phyloP scores from a whole-genome alignment of 2,329 filamentous ascomycete genomes.

The Pyrenophora teres region DNA sequence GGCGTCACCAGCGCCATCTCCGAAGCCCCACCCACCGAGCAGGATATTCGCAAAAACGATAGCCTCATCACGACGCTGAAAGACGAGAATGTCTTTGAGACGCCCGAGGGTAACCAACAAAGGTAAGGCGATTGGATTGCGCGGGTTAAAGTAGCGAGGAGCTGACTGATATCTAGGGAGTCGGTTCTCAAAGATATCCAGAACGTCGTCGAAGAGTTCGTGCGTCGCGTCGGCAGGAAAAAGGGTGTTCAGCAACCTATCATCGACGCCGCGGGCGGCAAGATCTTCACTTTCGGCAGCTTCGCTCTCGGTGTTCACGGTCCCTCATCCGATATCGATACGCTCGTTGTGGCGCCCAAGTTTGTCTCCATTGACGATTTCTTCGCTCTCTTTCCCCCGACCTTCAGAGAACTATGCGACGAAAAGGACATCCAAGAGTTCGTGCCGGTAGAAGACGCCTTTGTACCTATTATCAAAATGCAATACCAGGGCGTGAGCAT shows the following conservation, averaged over 20 bases:
- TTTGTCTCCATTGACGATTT: conserved; percentile 90
- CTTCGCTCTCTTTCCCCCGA: conserved; percentile 82
- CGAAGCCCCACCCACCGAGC: conserved; percentile 71
- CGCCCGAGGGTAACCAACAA: conserved; percentile 77
- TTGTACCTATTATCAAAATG: conserved; percentile 97
- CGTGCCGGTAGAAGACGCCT: conserved; percentile 84
- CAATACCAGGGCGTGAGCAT: conserved; percentile 90
- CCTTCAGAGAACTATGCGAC: conserved; percentile 76
- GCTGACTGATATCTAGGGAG: conserved; percentile 56
- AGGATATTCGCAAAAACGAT: conserved; percentile 77
- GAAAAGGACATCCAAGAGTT: conserved; percentile 82
- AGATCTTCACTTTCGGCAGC: conserved; percentile 95
- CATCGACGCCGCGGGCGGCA: conserved; percentile 83
- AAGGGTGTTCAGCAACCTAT: conserved; percentile 76
- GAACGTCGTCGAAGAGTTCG: conserved; percentile 81
- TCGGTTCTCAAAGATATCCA: conserved; percentile 78
- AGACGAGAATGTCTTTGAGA: conserved; percentile 89
- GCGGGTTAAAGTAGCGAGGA: not conserved
- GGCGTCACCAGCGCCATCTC: conserved; percentile 89
- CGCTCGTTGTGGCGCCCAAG: conserved; percentile 87
- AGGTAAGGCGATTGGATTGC: conserved; percentile 58
- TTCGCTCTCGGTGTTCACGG: conserved; percentile 93
- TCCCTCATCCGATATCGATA: conserved; percentile 96
- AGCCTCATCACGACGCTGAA: conserved; percentile 83
- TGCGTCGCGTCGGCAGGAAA: conserved; percentile 75